Evolutionary conservation across 768 basidiomycete species (phyloP).

Genomic region (Tulasnella sp.): DNA sequence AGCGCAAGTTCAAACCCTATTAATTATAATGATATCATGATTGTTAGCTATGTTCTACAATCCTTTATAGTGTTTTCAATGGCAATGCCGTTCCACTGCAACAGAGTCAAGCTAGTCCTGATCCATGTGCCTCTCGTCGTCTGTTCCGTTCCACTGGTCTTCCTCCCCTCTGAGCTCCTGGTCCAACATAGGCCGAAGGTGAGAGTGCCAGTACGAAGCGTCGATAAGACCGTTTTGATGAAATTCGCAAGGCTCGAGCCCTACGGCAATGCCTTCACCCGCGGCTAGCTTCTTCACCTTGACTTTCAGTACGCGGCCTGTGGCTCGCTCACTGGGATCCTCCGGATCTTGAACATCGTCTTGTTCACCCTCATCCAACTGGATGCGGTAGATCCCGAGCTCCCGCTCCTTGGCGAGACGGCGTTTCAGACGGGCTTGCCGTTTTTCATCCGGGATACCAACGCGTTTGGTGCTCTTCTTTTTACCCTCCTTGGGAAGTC

Average conservation of each 20-base stretch:
- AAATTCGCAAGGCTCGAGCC: constrained; percentile 35
- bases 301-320: constrained; percentile 28
- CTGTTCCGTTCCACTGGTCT: constrained; percentile 14
- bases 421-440: background rate
- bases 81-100: background rate
- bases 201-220: constrained; percentile 12
- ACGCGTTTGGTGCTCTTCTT: background rate
- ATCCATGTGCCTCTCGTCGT: constrained; percentile 12
- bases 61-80: background rate
- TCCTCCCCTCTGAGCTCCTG: constrained; percentile 5
- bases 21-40: constrained; percentile 40
- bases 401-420: background rate
- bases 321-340: constrained; percentile 38
- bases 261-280: constrained; percentile 36
- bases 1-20: constrained; percentile 84
- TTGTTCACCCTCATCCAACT: background rate
- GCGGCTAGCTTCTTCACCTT: constrained; percentile 29
- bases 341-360: background rate
- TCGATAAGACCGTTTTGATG: constrained; percentile 29
- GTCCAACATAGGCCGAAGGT: constrained; percentile 8
- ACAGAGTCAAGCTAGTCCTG: background rate
- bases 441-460: background rate
- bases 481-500: background rate
- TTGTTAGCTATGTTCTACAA: background rate
- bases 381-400: constrained; percentile 1